Evolutionary conservation across 2,329 filamentous ascomycete species (phyloP).

Genomic region (Penicillium sp.): DNA sequence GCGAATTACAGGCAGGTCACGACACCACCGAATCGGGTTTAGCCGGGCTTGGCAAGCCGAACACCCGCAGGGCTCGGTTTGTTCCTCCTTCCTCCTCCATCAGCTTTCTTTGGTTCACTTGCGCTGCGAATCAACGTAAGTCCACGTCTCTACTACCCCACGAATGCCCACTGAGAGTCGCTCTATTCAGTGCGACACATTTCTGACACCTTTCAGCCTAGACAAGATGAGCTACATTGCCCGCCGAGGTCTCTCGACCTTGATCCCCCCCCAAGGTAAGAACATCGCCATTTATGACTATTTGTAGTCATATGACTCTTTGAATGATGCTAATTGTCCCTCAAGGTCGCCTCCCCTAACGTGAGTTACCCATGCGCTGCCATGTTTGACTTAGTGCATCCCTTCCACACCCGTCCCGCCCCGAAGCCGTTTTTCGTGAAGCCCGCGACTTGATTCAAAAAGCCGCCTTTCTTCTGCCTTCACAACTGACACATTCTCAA

Average conservation of each 20-base stretch:
- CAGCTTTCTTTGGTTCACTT: constrained; percentile 34
- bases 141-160: not conserved
- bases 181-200: constrained; percentile 19
- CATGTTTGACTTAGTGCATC: constrained; percentile 8
- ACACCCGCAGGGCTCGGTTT: constrained; percentile 37
- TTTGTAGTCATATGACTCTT: constrained; percentile 11
- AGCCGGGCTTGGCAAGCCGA: constrained; percentile 35
- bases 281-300: constrained; percentile 12
- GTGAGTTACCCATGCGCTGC: constrained; percentile 28
- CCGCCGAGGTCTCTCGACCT: constrained; percentile 90
- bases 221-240: constrained; percentile 87
- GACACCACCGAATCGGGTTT: constrained; percentile 35
- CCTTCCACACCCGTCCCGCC: constrained; percentile 16
- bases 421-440: constrained; percentile 27
- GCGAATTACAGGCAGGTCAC: constrained; percentile 34
- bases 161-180: not conserved
- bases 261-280: constrained; percentile 98
- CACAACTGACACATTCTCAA: constrained; percentile 48
- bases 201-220: constrained; percentile 29
- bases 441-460: constrained; percentile 11
- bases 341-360: constrained; percentile 40
- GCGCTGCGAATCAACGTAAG: constrained; percentile 35
- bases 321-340: constrained; percentile 40
- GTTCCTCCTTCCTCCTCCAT: constrained; percentile 31
- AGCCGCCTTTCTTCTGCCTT: not conserved